These are phyloP conservation scores for Naganishia cerealis DNA, from an alignment of 1,284 basidiomycete species.

Conservation along the genomic window DNA sequence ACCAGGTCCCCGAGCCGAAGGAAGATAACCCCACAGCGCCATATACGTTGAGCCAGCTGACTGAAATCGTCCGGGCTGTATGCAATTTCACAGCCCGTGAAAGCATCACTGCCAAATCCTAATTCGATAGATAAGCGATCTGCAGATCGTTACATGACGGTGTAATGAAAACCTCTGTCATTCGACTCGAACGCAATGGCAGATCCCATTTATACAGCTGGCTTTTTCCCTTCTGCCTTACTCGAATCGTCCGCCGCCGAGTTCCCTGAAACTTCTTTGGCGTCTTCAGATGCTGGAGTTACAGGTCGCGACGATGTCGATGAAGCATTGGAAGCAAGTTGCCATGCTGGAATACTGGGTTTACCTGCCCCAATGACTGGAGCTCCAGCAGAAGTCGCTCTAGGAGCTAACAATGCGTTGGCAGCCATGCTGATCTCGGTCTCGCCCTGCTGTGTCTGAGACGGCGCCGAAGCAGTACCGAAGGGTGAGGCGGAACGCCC, in stretches of 20 bases:
- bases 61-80: conserved; percentile 2
- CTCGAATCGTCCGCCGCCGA: neutral
- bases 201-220: neutral
- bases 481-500: conserved; percentile 47
- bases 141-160: neutral
- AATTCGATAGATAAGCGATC: neutral
- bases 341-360: conserved; percentile 85
- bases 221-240: conserved; percentile 23
- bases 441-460: conserved; percentile 7
- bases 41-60: conserved; percentile 19
- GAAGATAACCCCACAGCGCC: conserved; percentile 2
- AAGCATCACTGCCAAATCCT: neutral
- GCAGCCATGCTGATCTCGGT: conserved; percentile 40
- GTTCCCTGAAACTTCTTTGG: neutral
- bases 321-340: conserved; percentile 58
- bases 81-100: conserved; percentile 16
- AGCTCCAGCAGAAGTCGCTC: conserved; percentile 25
- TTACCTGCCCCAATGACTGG: conserved; percentile 51
- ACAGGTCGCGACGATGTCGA: conserved; percentile 6
- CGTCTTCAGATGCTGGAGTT: conserved; percentile 17
- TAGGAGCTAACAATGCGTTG: conserved; percentile 46
- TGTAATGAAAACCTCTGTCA: neutral
- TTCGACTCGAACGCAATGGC: neutral
- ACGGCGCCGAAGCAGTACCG: conserved; percentile 51
- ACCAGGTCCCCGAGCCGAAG: neutral